Base-by-base conservation (phyloP, 345 rosid genomes). In the Triadica sebifera region DNA sequence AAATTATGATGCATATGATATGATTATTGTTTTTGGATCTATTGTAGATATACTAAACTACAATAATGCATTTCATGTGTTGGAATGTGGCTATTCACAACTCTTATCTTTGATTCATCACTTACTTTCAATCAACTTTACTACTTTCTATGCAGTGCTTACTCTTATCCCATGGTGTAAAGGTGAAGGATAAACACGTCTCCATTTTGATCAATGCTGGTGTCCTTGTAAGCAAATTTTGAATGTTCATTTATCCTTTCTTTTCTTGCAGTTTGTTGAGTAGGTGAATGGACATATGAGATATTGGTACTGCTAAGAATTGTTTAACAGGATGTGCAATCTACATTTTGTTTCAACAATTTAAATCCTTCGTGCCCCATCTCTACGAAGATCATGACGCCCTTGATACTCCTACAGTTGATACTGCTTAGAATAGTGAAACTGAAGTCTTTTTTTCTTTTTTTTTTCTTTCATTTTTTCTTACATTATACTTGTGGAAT, bases 121-220 rank as follows among this genome's bases (percentile, higher is more conserved):
- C 57, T 47, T 47, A 49, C 20, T 47, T 67, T 22, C 29, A 69
- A 20, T 47, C 45, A 13, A 43, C 25, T 34, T 34, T 22, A 13
- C 29, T 51, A 29, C 68, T 45, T 55, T 68, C 65, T 11, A 65
- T 83, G 85, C 83, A 93, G 98, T 80, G 84, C 67, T 86, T 81
- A 65, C 91, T 91, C 74, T 80, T 95, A 82, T 89, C 99, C 17
- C 74, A 75, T 24, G 94, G 94, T 12, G 98, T 96, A 45, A 83
- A 75, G 82, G 91, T 93, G 81, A 87, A 87, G 81, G 97, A 93
- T 72, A 84, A 71, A 5, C 97, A 91, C 75, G 75, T 93, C 70
- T 86, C 96, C 63, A 86, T 87, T 75, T 76, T 95, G 72, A 90
- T 93, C 62, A 91, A 90, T 62, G 89, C 91, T 65, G 97, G 98